Base-by-base conservation (phyloP, 2,329 filamentous ascomycete genomes). In the Macrophomina pseudophaseolina region DNA sequence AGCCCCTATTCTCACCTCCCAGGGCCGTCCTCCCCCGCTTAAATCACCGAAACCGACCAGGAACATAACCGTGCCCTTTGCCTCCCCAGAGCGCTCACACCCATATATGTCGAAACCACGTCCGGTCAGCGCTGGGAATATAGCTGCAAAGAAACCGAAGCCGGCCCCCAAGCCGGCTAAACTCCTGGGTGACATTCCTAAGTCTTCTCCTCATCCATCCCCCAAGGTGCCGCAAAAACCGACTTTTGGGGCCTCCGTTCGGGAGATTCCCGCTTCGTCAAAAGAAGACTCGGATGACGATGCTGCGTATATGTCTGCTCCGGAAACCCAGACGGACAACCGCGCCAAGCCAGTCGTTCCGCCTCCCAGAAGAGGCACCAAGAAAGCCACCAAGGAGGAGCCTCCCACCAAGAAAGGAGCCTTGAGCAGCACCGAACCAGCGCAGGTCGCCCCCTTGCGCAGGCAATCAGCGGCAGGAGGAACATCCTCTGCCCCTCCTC, bases 21-120 rank as follows among this genome's bases (percentile, higher is more conserved):
- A 72, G 66, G 68, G 68, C 53, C 70, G 74, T 62, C 70, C 72
- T 9, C 72, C 80, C 38, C 73, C 77, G 14, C 71, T 82, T 8
- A 74, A 73, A 46, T 80, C 79, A 12, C 81, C 81, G 1, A 82
- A 82, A 69, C 81, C 81, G 28, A 74, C 72, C 40, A 72, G 76
- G 46, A 72, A 63, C 18, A 54, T 67, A 7, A 49, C 56, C 9
- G 30, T 52, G 5, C 65, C 49, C 5, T 64, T 64, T 28, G 54
- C 64, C 4, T 52, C 53, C 12, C 33, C 64, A 51, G 51, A 56
- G 6, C 54, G 18, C 5, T n/a, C 28, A 1, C 52, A 6, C 3
- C 42, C n/a, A 32, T 12, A 42, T 11, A 11, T 33, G 4, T n/a
- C 35, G 23, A 64, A 32, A 33, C 30, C 72, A 62, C 71, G 65